Percentiles rank a stretch among this genome's conserved stretches.
These are phyloP conservation scores for Zarea fungicola DNA, from an alignment of 2,329 filamentous ascomycete species.

Conservation along the genomic window DNA sequence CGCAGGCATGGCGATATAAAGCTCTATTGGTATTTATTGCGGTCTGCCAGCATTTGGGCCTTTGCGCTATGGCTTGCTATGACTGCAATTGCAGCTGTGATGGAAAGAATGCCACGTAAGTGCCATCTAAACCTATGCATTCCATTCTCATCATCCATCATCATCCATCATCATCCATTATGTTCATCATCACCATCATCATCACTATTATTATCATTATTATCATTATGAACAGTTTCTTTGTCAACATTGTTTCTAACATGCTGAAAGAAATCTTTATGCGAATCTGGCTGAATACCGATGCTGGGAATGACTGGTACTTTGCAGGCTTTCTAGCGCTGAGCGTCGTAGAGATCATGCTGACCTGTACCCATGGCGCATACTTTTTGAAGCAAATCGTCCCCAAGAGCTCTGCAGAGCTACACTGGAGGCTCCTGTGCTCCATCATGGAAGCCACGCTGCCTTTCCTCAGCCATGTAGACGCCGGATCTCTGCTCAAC, in stretches of 20 bases:
- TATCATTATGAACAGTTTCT: too few species aligned
- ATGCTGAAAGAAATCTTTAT: background rate
- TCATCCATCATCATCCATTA: too few species aligned
- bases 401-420: background rate
- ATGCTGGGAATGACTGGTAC: background rate
- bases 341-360: background rate
- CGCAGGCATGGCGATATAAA: background rate
- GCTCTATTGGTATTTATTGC: background rate
- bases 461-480: constrained; percentile 15
- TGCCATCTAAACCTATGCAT: background rate
- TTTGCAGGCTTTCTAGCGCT: background rate
- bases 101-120: constrained; percentile 1
- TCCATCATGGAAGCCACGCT: constrained; percentile 6
- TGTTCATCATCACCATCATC: too few species aligned
- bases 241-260: too few species aligned
- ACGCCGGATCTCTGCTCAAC: background rate
- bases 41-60: background rate
- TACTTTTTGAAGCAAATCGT: background rate
- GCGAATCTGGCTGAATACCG: background rate
- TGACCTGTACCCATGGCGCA: background rate
- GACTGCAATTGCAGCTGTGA: background rate
- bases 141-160: too few species aligned
- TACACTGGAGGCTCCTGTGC: background rate
- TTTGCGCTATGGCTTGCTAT: background rate
- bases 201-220: too few species aligned